Percentiles rank a stretch among this genome's conserved stretches.
phyloP scores from a whole-genome alignment of 805 yeast species.

The Ogataea angusta region DNA sequence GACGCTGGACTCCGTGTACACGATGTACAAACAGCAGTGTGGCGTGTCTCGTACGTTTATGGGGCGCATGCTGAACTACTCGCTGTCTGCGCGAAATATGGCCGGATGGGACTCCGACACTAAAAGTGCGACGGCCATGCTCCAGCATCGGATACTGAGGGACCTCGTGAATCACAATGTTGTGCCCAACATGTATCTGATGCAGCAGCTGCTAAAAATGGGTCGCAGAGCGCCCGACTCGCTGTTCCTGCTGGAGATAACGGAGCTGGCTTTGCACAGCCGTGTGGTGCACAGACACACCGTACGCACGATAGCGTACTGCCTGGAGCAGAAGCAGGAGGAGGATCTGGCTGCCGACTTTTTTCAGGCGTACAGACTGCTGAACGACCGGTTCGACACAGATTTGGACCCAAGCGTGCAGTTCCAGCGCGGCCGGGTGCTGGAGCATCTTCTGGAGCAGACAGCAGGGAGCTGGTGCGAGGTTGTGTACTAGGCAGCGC shows the following conservation, averaged over 20 bases:
- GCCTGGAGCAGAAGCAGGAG: slow-evolving; percentile 2
- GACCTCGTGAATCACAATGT: slow-evolving; percentile 3
- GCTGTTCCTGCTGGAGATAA: slow-evolving; percentile 8
- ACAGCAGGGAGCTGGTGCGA: no score
- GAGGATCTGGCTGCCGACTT: slow-evolving; percentile 3
- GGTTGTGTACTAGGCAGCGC: neutral
- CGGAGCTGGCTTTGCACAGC: slow-evolving; percentile 7
- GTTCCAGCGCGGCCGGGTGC: no score
- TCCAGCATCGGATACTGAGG: slow-evolving; percentile 16
- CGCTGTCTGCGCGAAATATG: neutral
- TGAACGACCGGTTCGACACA: no score
- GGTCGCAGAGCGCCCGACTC: slow-evolving; percentile 4
- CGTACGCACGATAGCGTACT: slow-evolving; percentile 1
- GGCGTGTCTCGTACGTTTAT: neutral
- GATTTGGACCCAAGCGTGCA: no score
- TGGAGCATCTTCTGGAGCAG: no score
- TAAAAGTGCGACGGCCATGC: slow-evolving; percentile 34
- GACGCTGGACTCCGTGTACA: neutral
- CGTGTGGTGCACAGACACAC: slow-evolving; percentile 4
- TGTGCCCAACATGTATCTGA: slow-evolving; percentile 5
- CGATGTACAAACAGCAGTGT: neutral
- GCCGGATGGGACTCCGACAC: neutral
- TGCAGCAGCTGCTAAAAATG: slow-evolving; percentile 3
- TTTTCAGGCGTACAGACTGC: neutral
- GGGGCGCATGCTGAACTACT: neutral